Percentiles rank a stretch among this genome's conserved stretches.
phyloP scores from a whole-genome alignment of 192 early-diverging fungal species.

The Rhizoclosmatium globosum region DNA sequence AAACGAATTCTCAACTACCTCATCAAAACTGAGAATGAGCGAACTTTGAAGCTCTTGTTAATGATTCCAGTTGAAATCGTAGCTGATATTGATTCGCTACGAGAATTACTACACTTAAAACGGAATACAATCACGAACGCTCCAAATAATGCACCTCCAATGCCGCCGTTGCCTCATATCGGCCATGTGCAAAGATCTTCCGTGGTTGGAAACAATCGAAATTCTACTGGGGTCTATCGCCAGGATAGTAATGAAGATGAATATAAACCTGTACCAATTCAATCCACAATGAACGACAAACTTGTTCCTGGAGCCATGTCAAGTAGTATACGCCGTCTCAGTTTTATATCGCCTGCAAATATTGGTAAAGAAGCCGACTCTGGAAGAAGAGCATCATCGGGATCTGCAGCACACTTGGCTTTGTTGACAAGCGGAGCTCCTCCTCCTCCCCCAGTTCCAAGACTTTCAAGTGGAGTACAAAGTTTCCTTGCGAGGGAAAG shows the following conservation, averaged over 20 bases:
- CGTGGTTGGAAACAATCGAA: background rate
- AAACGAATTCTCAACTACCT: constrained; percentile 35
- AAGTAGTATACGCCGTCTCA: too few relatives aligned
- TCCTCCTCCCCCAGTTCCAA: background rate
- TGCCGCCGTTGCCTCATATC: background rate
- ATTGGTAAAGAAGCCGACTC: too few relatives aligned
- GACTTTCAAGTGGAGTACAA: background rate
- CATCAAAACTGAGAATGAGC: constrained; percentile 41
- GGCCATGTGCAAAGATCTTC: background rate
- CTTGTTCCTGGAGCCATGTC: too few relatives aligned
- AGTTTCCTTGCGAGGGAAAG: constrained; percentile 14
- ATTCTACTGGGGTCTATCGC: too few relatives aligned
- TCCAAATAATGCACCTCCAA: background rate
- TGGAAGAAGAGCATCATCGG: too few relatives aligned
- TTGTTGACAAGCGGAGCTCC: background rate
- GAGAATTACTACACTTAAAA: constrained; percentile 39
- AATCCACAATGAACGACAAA: too few relatives aligned
- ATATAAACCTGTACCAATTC: too few relatives aligned
- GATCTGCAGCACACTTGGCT: background rate
- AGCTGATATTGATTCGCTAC: constrained; percentile 41
- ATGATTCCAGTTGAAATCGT: constrained; percentile 47
- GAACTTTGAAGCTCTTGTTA: constrained; percentile 38
- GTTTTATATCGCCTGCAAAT: background rate
- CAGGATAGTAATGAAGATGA: too few relatives aligned
- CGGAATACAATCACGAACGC: constrained; percentile 14